Evolutionary conservation across 2,329 filamentous ascomycete species (phyloP).

Genomic region (Tolypocladium inflatum): DNA sequence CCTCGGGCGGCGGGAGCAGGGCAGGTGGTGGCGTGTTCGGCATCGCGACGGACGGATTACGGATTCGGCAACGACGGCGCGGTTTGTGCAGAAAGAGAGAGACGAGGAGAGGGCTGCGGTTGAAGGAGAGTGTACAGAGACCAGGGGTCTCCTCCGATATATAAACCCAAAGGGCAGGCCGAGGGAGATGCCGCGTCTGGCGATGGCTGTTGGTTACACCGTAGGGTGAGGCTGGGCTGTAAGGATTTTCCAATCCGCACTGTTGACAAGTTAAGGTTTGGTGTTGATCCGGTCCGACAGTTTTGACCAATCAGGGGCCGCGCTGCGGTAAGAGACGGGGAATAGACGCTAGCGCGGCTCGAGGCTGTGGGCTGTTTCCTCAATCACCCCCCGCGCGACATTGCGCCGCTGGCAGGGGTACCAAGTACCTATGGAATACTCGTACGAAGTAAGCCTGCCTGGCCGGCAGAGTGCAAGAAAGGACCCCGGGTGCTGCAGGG

Average conservation of each 20-base stretch:
- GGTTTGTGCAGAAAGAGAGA: slow-evolving; percentile 7
- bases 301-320: slow-evolving; percentile 17
- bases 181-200: slow-evolving; percentile 3
- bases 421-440: no score
- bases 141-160: background rate
- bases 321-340: slow-evolving; percentile 7
- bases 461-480: background rate
- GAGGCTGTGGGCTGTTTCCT: background rate
- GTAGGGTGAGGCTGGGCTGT: slow-evolving; percentile 26
- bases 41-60: slow-evolving; percentile 25
- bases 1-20: slow-evolving; percentile 47
- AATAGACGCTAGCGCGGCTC: slow-evolving; percentile 5
- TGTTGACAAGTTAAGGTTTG: slow-evolving; percentile 29
- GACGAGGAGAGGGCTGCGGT: slow-evolving; percentile 2
- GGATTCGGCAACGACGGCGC: slow-evolving; percentile 22
- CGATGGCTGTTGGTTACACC: slow-evolving; percentile 4
- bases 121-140: background rate
- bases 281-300: slow-evolving; percentile 27
- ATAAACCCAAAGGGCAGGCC: slow-evolving; percentile 3
- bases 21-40: slow-evolving; percentile 36
- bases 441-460: no score
- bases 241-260: slow-evolving; percentile 33
- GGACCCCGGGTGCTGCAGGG: background rate
- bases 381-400: background rate
- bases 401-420: background rate